phyloP scores from a whole-genome alignment of 139 green algal species.

The Pleodorina starrii region DNA sequence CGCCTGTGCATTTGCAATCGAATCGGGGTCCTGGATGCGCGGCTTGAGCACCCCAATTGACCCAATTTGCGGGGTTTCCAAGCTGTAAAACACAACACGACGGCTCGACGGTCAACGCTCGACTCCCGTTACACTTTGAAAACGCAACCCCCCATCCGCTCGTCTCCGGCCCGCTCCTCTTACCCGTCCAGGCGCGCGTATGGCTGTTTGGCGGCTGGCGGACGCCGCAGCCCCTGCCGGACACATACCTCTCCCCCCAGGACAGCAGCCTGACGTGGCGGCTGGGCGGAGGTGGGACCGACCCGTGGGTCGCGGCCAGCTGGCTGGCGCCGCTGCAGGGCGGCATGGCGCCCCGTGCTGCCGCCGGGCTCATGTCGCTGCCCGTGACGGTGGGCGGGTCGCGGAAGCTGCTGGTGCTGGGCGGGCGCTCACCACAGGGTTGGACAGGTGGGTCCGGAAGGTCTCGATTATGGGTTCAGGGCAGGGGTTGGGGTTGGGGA shows the following conservation, averaged over 20 bases:
- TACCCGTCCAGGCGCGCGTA: neutral
- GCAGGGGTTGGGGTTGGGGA: no score
- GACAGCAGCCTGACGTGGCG: constrained; percentile 27
- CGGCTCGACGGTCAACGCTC: no score
- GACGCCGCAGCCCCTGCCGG: constrained; percentile 32
- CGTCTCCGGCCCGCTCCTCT: neutral
- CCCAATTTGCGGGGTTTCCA: no score
- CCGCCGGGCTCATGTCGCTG: neutral
- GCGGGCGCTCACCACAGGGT: neutral
- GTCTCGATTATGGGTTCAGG: no score
- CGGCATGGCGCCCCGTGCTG: constrained; percentile 21
- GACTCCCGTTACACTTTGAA: no score
- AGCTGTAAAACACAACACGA: no score
- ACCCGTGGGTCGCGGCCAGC: neutral
- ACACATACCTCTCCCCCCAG: constrained; percentile 21
- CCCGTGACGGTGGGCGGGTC: neutral
- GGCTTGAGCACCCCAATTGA: no score
- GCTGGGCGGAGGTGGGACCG: neutral
- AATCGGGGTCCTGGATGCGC: no score
- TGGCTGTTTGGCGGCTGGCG: constrained; percentile 42
- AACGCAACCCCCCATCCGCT: no score
- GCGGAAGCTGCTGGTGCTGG: constrained; percentile 21
- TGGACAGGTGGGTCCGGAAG: constrained; percentile 37
- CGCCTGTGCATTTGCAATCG: no score
- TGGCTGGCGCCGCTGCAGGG: constrained; percentile 21